Evolutionary conservation across 345 rosid species (phyloP).

Genomic region (Gossypium raimondii): DNA sequence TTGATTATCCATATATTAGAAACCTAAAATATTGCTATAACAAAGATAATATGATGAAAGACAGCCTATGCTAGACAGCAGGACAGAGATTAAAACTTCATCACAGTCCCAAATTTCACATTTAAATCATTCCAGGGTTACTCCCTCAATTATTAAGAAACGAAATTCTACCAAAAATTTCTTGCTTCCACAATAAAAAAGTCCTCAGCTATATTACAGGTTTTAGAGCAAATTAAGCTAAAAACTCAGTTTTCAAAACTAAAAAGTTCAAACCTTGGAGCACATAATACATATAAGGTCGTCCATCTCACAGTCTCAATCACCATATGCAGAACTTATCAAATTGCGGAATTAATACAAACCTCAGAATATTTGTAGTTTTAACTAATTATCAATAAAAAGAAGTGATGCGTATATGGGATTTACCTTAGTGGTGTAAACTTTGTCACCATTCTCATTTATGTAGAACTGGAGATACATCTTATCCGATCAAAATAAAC

Average conservation of each 20-base stretch:
- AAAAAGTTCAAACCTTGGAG: background rate
- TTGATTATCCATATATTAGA: background rate
- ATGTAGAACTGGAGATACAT: conserved; percentile 83
- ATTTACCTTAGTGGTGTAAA: conserved; percentile 77
- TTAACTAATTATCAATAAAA: background rate
- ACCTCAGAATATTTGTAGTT: background rate
- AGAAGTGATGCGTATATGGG: background rate
- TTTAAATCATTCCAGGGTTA: background rate
- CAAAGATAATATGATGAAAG: background rate
- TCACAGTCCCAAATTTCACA: background rate
- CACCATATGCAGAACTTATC: background rate
- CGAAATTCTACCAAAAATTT: background rate
- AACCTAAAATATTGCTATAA: background rate
- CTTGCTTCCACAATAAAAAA: no score
- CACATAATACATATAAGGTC: background rate
- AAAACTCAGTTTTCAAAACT: background rate
- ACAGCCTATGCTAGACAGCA: background rate
- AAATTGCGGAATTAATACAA: background rate
- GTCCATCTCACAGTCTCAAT: background rate
- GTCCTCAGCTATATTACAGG: background rate
- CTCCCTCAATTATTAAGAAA: background rate
- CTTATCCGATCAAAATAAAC: background rate
- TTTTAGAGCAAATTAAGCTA: background rate
- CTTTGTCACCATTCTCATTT: conserved; percentile 75
- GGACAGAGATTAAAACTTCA: background rate